Evolutionary conservation across 257 asterid genomes (phyloP), one percentile per base, ranked within the genome.

Genomic region (Jacaranda mimosifolia): DNA sequence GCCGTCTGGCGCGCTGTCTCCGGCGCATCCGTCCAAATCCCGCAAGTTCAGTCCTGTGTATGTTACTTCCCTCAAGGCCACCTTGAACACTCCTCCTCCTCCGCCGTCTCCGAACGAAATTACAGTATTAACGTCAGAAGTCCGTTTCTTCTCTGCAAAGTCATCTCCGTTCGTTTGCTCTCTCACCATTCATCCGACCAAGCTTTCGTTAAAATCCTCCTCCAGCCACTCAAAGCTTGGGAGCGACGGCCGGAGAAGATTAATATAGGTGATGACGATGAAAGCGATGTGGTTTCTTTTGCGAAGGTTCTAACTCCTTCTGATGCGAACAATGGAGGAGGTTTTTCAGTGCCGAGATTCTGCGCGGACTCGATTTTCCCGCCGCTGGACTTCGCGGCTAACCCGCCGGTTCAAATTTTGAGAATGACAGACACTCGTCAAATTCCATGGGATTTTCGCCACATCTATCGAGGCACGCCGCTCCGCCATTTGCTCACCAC

Each of bases 41-140:
- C 95, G 0, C 0, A 83, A 14, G 56, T 72, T 3, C 73, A 84
- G 43, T 76, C 91, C 39, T 53, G 67, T 63, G 89, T 89, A 68
- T 91, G 86, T 85, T 91, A 91, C 76, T 91, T 89, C 57, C 93
- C 91, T 5, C 87, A 86, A 55, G 97, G 94, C 35, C 91, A 91
- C 73, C 77, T 87, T 15, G 93, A 91, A 63, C 89, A 87, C 65
- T 63, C 10, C 68, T 67, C 79, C 45, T 40, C 45, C 45, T 4
- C 45, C 45, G 15, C 63, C 68, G 12, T 75, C 21, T 6, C 35
- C 35, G 9, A 11, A 4, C 19, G 0, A 3, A 66, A 46, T 48
- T 11, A 19, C 75, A 39, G 35, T 49, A 51, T 63, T 43, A 2
- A 51, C 48, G 73, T 59, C n/a, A 39, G 32, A 15, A 55, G 65